Evolutionary conservation across 2,329 filamentous ascomycete genomes (phyloP), one percentile per base, ranked within the genome.

Genomic region (Botrytis medusae): DNA sequence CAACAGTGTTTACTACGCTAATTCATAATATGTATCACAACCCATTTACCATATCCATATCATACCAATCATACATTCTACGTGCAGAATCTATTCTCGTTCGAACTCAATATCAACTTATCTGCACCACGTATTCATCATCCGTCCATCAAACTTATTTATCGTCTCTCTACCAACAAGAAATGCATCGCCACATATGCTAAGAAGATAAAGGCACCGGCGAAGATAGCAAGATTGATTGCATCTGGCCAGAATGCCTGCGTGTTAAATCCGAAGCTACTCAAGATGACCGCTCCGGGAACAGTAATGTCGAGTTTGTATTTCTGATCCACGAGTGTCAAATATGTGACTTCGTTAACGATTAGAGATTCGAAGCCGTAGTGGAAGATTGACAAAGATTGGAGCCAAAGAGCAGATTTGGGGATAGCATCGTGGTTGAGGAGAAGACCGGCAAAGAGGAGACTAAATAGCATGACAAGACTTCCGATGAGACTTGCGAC

Each of bases 251-350:
- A 98, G 73, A 97, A 87, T 0, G 93, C 94, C 74, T 90, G 86
- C 42, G 95, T 97, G 80, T 97, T 88, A 82, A 99, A 99, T 1
- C 96, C 96, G 82, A 99, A 99, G 0, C 93, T 94, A 82, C 93
- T 97, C 72, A 99, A 84, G 77, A 99, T 99, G 0, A 94, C 93
- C 0, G 95, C 94, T 48, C 96, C 96, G 0, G 96, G 96, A 0
- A 99, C 94, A 70, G 96, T 95, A 76, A 99, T 99, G 79, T 98
- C 94, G 8, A 99, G 88, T 9, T 96, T 96, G 77, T 97, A 98
- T 83, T 98, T 97, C 82, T 96, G 92, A 82, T 99, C 96, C 60
- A 97, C 89, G 40, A 99, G 88, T 0, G 93, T 95, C 61, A 99
- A 86, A 79, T 94, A 93, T 40, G 94, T 91, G 64, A 98, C 97